Conservation (phyloP, 768 basidiomycete genomes). For the Cyclocybe aegerita region DNA sequence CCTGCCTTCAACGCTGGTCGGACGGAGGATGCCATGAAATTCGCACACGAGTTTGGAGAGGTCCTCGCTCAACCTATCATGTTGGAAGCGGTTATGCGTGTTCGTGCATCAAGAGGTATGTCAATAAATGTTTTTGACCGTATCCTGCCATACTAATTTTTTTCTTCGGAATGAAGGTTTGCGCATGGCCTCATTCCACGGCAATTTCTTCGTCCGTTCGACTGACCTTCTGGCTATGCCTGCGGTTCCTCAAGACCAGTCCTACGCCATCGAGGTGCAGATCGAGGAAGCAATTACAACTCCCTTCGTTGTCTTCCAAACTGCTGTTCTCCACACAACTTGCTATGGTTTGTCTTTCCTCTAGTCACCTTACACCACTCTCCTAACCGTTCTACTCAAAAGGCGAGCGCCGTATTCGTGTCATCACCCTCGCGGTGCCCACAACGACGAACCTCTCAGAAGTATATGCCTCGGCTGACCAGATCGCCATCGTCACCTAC, state of each 20-base stretch:
- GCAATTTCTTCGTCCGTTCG: slow-evolving; percentile 97
- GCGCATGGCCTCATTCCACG: slow-evolving; percentile 97
- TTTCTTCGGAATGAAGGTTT: slow-evolving; percentile 52
- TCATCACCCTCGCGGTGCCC: slow-evolving; percentile 84
- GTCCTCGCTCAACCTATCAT: slow-evolving; percentile 93
- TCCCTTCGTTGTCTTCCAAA: slow-evolving; percentile 92
- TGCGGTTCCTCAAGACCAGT: slow-evolving; percentile 94
- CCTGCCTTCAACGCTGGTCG: slow-evolving; percentile 96
- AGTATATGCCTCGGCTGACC: slow-evolving; percentile 87
- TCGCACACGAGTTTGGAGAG: slow-evolving; percentile 95
- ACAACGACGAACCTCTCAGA: slow-evolving; percentile 88
- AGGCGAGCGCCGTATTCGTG: slow-evolving; percentile 88
- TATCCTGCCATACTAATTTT: slow-evolving; percentile 1
- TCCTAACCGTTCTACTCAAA: not conserved
- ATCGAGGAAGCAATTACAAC: slow-evolving; percentile 92
- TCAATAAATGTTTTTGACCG: not conserved
- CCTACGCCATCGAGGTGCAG: slow-evolving; percentile 93
- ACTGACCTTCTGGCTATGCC: slow-evolving; percentile 96
- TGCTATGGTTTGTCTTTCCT: slow-evolving; percentile 64
- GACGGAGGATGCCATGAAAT: slow-evolving; percentile 96
- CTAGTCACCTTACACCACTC: not conserved
- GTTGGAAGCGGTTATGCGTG: slow-evolving; percentile 96
- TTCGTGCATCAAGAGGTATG: slow-evolving; percentile 91
- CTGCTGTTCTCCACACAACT: slow-evolving; percentile 92
- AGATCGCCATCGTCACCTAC: slow-evolving; percentile 80